phyloP scores from a whole-genome alignment of 148 eudicot genomes.

The Pouteria glomerata region DNA sequence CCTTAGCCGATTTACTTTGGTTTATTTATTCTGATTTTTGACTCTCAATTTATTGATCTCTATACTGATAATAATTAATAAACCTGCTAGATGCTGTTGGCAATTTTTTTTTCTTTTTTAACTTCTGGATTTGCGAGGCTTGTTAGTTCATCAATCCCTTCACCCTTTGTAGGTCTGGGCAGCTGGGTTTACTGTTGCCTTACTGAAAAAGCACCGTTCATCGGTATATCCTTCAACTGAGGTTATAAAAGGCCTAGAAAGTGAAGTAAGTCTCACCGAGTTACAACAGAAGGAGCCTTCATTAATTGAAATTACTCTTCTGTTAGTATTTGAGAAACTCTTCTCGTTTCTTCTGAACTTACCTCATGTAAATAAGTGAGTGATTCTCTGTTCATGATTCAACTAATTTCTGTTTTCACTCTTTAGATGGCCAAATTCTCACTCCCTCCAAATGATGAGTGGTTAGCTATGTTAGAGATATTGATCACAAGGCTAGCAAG shows the following conservation, averaged over 20 bases:
- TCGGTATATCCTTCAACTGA: slow-evolving; percentile 31
- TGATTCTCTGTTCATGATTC: slow-evolving; percentile 10
- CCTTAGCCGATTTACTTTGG: neutral
- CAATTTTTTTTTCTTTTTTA: neutral
- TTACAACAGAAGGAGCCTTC: slow-evolving; percentile 38
- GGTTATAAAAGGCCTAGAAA: slow-evolving; percentile 24
- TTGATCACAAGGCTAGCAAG: neutral
- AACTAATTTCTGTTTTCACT: neutral
- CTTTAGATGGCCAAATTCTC: neutral
- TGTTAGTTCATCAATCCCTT: neutral
- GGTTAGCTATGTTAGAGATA: neutral
- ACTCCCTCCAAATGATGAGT: neutral
- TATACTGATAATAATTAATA: neutral
- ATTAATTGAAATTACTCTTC: slow-evolving; percentile 42
- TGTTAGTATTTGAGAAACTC: slow-evolving; percentile 58
- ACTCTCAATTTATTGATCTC: neutral
- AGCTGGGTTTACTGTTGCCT: slow-evolving; percentile 87
- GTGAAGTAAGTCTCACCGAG: slow-evolving; percentile 17
- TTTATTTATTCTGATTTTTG: neutral
- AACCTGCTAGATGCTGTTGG: neutral
- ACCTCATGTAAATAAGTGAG: slow-evolving; percentile 70
- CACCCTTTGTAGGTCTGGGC: slow-evolving; percentile 72
- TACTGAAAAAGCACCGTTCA: slow-evolving; percentile 75
- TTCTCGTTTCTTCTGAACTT: slow-evolving; percentile 57
- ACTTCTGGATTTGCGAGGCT: neutral